phyloP scores from a whole-genome alignment of 768 basidiomycete species.

The Clathrus columnatus region DNA sequence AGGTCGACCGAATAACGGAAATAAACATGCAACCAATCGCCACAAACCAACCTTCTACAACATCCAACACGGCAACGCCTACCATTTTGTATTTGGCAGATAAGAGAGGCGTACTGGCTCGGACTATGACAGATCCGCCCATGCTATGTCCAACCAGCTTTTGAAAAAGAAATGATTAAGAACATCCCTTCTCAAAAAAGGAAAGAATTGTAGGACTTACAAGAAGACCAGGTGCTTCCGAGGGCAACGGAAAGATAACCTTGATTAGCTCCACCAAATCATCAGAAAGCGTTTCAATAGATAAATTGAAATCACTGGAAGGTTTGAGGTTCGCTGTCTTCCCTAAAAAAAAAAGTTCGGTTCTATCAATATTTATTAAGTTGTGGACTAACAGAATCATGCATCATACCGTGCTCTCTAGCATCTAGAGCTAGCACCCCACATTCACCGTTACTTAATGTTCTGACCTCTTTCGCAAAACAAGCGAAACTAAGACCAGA shows the following conservation, averaged over 20 bases:
- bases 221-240: slow-evolving; percentile 59
- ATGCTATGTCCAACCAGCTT: slow-evolving; percentile 93
- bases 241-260: slow-evolving; percentile 59
- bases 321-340: slow-evolving; percentile 47
- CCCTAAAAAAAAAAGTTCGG: slow-evolving; percentile 39
- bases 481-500: slow-evolving; percentile 85
- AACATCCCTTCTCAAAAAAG: neutral
- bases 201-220: slow-evolving; percentile 35
- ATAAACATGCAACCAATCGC: too few species aligned
- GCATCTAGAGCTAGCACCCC: slow-evolving; percentile 81
- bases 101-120: slow-evolving; percentile 58
- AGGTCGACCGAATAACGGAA: neutral
- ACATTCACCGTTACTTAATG: slow-evolving; percentile 54
- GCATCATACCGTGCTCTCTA: slow-evolving; percentile 70
- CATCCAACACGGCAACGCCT: slow-evolving; percentile 77
- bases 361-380: neutral
- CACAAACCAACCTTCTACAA: slow-evolving; percentile 67
- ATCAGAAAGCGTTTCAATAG: slow-evolving; percentile 57
- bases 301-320: slow-evolving; percentile 47
- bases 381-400: slow-evolving; percentile 1
- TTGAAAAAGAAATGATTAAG: neutral
- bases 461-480: slow-evolving; percentile 71
- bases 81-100: slow-evolving; percentile 59
- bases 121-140: slow-evolving; percentile 85
- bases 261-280: slow-evolving; percentile 69